A percentile compares a stretch with the other conserved stretches of the same genome.
phyloP scores from a whole-genome alignment of 2,329 filamentous ascomycete species.

The Pseudogymnoascus sp. region DNA sequence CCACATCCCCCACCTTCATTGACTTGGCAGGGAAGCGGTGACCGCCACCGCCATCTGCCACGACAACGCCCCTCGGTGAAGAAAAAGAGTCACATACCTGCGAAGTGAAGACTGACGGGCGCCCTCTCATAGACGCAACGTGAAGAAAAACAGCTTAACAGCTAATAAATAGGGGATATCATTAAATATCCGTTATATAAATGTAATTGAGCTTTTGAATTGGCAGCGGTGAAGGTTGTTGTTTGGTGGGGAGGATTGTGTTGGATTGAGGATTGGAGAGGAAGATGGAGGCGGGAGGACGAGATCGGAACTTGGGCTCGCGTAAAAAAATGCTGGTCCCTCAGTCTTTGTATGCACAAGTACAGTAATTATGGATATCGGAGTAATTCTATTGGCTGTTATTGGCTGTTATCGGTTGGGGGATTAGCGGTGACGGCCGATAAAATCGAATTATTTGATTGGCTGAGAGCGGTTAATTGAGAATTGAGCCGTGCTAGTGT shows the following conservation, averaged over 20 bases:
- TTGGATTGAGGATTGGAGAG: slow-evolving; percentile 3
- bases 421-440: neutral
- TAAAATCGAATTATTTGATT: neutral
- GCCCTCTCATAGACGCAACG: slow-evolving; percentile 61
- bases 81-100: slow-evolving; percentile 47
- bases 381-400: neutral
- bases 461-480: neutral
- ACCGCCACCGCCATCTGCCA: neutral
- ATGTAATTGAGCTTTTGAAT: neutral
- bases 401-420: neutral
- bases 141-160: neutral
- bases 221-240: neutral
- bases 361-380: slow-evolving; percentile 1
- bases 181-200: neutral
- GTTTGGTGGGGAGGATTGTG: neutral
- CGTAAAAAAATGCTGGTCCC: slow-evolving; percentile 4
- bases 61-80: neutral
- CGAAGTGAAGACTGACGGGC: slow-evolving; percentile 77
- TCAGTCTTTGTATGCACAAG: neutral
- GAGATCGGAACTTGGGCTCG: slow-evolving; percentile 1
- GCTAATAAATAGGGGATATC: slow-evolving; percentile 1
- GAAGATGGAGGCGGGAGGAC: slow-evolving; percentile 1
- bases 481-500: neutral
- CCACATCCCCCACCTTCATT: neutral
- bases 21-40: neutral